A percentile compares a stretch with the other conserved stretches of the same genome.
Evolutionary conservation across 2,329 filamentous ascomycete species (phyloP).

Genomic region (Elsinoe perseae): DNA sequence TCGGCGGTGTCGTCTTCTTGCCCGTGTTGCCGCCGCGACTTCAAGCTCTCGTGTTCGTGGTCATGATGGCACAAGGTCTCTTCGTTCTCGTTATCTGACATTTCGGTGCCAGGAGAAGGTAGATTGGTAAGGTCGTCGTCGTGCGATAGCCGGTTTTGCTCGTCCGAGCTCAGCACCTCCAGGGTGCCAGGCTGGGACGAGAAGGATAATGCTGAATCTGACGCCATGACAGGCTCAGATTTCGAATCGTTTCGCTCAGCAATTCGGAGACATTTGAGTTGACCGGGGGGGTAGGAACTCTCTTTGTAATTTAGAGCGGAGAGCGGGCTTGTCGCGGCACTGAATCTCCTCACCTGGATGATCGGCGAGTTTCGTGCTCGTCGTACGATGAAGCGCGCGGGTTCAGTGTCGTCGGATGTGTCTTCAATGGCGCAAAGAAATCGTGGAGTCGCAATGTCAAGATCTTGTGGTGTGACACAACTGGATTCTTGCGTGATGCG

Average conservation of each 20-base stretch:
- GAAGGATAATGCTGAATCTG: constrained; percentile 14
- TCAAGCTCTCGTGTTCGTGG: constrained; percentile 28
- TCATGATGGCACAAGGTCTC: constrained; percentile 27
- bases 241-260: neutral
- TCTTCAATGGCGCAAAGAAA: neutral
- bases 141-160: constrained; percentile 20
- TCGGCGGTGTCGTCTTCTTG: constrained; percentile 22
- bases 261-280: constrained; percentile 18
- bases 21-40: constrained; percentile 16
- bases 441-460: neutral
- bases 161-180: neutral
- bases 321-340: neutral
- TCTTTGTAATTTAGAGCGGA: neutral
- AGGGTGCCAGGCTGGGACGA: constrained; percentile 4
- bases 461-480: neutral
- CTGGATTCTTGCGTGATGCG: neutral
- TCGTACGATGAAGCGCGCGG: neutral
- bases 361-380: neutral
- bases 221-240: constrained; percentile 18
- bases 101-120: constrained; percentile 10
- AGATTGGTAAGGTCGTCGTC: constrained; percentile 15
- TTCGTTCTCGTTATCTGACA: constrained; percentile 17
- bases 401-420: neutral
- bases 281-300: constrained; percentile 33
- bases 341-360: neutral